These are phyloP conservation scores for Annulohypoxylon maeteangense DNA, from an alignment of 495 filamentous ascomycete genomes.

Conservation along the genomic window DNA sequence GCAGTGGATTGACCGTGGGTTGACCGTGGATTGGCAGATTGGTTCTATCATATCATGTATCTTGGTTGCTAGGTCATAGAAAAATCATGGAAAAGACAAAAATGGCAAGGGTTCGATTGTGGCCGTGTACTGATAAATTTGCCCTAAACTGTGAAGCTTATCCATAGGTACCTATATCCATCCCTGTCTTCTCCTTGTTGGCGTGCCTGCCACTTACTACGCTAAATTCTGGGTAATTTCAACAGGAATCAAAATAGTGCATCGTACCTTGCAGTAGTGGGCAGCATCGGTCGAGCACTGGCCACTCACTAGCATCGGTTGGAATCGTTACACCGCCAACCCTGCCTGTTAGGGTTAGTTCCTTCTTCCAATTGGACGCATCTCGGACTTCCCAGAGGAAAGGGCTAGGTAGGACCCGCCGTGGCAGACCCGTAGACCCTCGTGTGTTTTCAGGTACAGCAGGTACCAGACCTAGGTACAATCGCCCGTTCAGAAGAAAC, in stretches of 20 bases:
- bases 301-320: constrained; percentile 22
- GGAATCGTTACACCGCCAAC: constrained; percentile 23
- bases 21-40: too few relatives aligned
- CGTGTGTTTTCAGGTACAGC: neutral
- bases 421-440: constrained; percentile 9
- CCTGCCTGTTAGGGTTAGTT: constrained; percentile 26
- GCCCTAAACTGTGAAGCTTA: neutral
- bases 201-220: constrained; percentile 27
- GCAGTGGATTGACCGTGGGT: neutral
- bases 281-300: constrained; percentile 34
- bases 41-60: constrained; percentile 3
- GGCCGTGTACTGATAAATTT: constrained; percentile 7
- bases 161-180: neutral
- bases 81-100: constrained; percentile 9
- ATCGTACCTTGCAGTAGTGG: constrained; percentile 44
- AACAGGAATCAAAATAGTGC: constrained; percentile 39
- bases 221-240: constrained; percentile 39
- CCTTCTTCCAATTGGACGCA: constrained; percentile 10
- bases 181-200: neutral
- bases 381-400: constrained; percentile 25
- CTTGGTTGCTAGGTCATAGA: neutral
- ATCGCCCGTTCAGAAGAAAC: constrained; percentile 8
- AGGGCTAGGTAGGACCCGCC: constrained; percentile 22
- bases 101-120: neutral
- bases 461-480: neutral